Conservation (phyloP, 2,329 filamentous ascomycete genomes). For the Pseudogymnoascus sp. region DNA sequence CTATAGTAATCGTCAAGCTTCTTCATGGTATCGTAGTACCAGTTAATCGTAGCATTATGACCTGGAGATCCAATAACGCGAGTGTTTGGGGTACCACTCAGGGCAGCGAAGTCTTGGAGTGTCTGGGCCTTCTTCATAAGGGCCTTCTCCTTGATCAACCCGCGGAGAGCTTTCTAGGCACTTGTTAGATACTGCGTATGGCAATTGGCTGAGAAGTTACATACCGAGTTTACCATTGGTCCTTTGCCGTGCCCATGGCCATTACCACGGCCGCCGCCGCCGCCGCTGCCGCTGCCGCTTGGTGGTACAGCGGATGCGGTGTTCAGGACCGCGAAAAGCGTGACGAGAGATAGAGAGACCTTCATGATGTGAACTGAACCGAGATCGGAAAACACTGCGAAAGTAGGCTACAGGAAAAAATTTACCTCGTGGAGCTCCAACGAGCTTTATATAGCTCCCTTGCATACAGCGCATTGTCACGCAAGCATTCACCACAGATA, state of each 20-base stretch:
- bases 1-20: constrained; percentile 33
- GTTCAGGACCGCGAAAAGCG: background rate
- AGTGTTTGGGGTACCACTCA: constrained; percentile 33
- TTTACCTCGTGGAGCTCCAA: background rate
- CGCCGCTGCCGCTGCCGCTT: background rate
- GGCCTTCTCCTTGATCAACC: background rate
- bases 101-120: constrained; percentile 35
- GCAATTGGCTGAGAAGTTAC: background rate
- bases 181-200: background rate
- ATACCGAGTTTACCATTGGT: constrained; percentile 5
- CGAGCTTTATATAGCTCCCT: background rate
- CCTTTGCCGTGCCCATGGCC: background rate
- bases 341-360: background rate
- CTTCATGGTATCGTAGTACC: constrained; percentile 34
- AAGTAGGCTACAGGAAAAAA: background rate
- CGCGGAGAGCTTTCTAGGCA: background rate
- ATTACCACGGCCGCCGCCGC: background rate
- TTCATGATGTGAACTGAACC: constrained; percentile 3
- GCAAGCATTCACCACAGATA: background rate
- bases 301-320: background rate
- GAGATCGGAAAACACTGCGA: background rate
- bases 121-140: constrained; percentile 37
- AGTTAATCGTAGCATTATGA: constrained; percentile 40
- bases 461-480: background rate
- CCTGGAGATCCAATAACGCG: constrained; percentile 38